These are phyloP conservation scores for Cordyceps farinosa DNA, from an alignment of 2,329 filamentous ascomycete species.

Conservation along the genomic window DNA sequence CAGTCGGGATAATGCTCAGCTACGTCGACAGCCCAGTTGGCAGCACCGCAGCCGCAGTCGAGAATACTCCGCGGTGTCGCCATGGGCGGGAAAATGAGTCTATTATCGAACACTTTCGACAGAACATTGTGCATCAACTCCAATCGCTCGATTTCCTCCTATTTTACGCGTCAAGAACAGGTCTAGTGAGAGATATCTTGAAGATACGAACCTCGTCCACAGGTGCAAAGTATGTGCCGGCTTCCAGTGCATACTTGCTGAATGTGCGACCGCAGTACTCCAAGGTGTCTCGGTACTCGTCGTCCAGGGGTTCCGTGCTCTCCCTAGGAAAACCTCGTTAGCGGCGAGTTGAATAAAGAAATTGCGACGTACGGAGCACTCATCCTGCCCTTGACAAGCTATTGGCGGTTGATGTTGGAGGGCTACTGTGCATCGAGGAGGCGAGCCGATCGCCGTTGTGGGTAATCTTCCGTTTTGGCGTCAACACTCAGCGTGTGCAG, in stretches of 20 bases:
- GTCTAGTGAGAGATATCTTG: constrained; percentile 18
- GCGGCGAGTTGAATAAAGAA: neutral
- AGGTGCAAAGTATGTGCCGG: constrained; percentile 63
- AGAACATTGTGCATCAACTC: constrained; percentile 62
- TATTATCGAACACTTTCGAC: constrained; percentile 60
- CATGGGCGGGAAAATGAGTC: constrained; percentile 68
- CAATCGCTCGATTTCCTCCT: constrained; percentile 67
- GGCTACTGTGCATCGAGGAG: neutral
- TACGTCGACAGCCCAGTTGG: constrained; percentile 66
- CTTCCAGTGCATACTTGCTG: constrained; percentile 63
- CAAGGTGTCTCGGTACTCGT: constrained; percentile 55
- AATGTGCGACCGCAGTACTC: constrained; percentile 61
- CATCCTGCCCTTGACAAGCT: neutral
- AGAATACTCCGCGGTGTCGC: constrained; percentile 55
- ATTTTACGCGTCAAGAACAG: constrained; percentile 17
- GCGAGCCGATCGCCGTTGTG: neutral
- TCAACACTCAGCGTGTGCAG: neutral
- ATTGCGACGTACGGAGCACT: neutral
- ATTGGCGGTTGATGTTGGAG: constrained; percentile 3
- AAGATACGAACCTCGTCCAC: constrained; percentile 61
- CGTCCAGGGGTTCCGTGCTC: constrained; percentile 53
- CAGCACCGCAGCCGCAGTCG: constrained; percentile 71
- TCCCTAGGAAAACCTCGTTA: constrained; percentile 34
- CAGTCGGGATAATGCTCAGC: constrained; percentile 61
- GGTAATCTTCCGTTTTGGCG: neutral